Percentiles rank a stretch among this genome's conserved stretches.
Evolutionary conservation across 768 basidiomycete genomes (phyloP).

Genomic region (Amanita subjunquillea): DNA sequence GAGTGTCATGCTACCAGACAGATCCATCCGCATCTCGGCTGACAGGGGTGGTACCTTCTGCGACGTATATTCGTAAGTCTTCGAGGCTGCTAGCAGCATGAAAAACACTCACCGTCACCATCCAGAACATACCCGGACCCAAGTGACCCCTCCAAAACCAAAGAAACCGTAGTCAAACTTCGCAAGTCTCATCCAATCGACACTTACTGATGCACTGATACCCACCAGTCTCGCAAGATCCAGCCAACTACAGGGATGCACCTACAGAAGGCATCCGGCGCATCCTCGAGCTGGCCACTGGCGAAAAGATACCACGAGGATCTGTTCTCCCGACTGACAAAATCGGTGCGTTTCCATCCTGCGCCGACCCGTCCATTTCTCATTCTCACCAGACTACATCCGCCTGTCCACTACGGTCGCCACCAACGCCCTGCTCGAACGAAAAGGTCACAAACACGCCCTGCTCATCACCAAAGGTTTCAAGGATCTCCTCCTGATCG

Average conservation of each 20-base stretch:
- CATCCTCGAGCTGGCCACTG: constrained; percentile 69
- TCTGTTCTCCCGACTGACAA: constrained; percentile 62
- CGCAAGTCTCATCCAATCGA: constrained; percentile 33
- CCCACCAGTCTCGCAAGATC: constrained; percentile 74
- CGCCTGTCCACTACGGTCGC: constrained; percentile 91
- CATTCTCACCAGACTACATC: constrained; percentile 58
- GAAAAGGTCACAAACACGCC: constrained; percentile 89
- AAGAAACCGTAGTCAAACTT: constrained; percentile 86
- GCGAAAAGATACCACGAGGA: constrained; percentile 58
- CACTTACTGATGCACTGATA: background rate
- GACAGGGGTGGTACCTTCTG: constrained; percentile 92
- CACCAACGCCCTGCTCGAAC: constrained; percentile 90
- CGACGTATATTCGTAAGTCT: constrained; percentile 70
- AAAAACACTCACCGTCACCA: background rate
- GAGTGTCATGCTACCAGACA: constrained; percentile 39
- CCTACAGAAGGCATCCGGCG: constrained; percentile 91
- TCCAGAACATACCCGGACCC: constrained; percentile 67
- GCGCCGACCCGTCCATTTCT: background rate
- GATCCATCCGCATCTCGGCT: constrained; percentile 76
- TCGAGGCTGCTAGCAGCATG: background rate
- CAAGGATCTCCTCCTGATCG: constrained; percentile 85
- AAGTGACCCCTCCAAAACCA: constrained; percentile 44
- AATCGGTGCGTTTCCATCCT: constrained; percentile 43
- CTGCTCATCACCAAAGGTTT: constrained; percentile 88
- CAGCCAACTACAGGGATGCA: constrained; percentile 80